Evolutionary conservation across 2,329 filamentous ascomycete genomes (phyloP).

Genomic region (Drechslerella dactyloides): DNA sequence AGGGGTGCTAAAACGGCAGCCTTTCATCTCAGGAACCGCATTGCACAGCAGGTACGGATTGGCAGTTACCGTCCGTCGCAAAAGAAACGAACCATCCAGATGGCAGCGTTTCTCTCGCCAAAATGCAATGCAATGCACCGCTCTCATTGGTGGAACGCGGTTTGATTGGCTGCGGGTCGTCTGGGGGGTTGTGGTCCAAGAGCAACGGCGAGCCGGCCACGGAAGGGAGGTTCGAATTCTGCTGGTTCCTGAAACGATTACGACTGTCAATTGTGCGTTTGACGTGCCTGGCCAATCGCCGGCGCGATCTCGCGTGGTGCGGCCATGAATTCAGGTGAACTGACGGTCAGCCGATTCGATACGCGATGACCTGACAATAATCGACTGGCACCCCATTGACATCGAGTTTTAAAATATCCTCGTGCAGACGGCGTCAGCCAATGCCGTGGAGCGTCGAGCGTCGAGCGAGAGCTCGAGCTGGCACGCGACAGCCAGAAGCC

Average conservation of each 20-base stretch:
- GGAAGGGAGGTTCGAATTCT: slow-evolving; percentile 2
- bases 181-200: not conserved
- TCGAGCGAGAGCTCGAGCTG: not conserved
- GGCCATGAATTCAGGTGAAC: not conserved
- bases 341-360: not conserved
- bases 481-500: not conserved
- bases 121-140: slow-evolving; percentile 7
- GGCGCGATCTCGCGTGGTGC: not conserved
- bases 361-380: not conserved
- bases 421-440: not conserved
- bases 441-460: not conserved
- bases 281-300: not conserved
- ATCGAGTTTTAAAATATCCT: slow-evolving; percentile 6
- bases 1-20: slow-evolving; percentile 3
- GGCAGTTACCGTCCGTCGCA: too few species aligned
- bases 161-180: slow-evolving; percentile 8
- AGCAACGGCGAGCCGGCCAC: not conserved
- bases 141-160: slow-evolving; percentile 1
- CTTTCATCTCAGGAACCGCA: not conserved
- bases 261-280: not conserved
- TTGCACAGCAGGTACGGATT: not conserved
- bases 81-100: not conserved
- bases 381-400: not conserved
- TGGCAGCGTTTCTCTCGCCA: not conserved
- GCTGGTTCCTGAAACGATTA: not conserved